Conservation (phyloP, 805 yeast genomes). For the Zygoascus biomembranicola region DNA sequence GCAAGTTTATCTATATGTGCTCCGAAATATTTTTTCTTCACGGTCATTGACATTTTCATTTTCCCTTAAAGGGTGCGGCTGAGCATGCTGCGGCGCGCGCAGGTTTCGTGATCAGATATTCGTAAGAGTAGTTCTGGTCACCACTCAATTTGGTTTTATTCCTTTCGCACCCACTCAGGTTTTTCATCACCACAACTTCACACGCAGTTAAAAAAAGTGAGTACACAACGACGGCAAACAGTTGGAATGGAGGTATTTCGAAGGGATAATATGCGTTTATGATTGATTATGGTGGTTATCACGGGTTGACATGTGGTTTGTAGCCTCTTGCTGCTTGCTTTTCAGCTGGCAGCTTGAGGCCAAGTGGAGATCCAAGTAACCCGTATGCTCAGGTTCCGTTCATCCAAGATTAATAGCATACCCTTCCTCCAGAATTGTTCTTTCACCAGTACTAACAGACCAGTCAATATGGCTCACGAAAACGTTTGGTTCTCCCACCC, state of each 20-base stretch:
- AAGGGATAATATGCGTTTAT: too few relatives aligned
- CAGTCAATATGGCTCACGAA: constrained; percentile 96
- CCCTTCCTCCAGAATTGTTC: neutral
- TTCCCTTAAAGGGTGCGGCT: neutral
- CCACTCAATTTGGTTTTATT: neutral
- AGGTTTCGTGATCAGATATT: neutral
- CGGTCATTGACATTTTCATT: neutral
- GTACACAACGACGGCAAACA: neutral
- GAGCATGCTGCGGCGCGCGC: neutral
- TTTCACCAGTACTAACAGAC: neutral
- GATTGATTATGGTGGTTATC: too few relatives aligned
- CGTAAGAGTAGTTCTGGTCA: neutral
- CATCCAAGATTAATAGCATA: neutral
- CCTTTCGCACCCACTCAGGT: neutral
- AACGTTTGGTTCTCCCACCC: constrained; percentile 99
- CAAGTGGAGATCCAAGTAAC: too few relatives aligned
- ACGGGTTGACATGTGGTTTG: too few relatives aligned
- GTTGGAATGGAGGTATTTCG: too few relatives aligned
- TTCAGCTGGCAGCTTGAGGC: too few relatives aligned
- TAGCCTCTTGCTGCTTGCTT: too few relatives aligned
- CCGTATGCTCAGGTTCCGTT: too few relatives aligned
- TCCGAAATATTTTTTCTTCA: neutral
- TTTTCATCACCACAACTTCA: neutral
- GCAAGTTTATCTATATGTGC: neutral
- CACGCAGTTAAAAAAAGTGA: neutral